Percentiles rank a stretch among this genome's conserved stretches.
These are phyloP conservation scores for Aegilops umbellulata DNA, from an alignment of 176 grass and related monocot species.

Conservation along the genomic window DNA sequence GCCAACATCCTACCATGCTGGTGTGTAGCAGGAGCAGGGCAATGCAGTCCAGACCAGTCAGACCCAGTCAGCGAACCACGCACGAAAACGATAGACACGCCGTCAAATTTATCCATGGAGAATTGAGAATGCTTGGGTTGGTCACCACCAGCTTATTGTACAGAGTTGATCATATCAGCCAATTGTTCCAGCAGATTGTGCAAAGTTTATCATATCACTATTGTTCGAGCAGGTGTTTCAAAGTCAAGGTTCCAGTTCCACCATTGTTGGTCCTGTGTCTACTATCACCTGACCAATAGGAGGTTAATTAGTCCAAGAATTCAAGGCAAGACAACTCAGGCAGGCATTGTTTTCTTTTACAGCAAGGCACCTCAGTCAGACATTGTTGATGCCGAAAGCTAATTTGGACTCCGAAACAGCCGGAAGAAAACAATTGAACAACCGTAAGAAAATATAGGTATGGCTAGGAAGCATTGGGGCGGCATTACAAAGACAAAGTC, in stretches of 20 bases:
- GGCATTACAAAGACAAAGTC: background rate
- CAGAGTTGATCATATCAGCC: background rate
- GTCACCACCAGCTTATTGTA: background rate
- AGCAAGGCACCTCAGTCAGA: background rate
- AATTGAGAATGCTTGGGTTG: too few relatives aligned
- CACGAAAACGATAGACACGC: too few relatives aligned
- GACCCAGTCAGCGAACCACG: too few relatives aligned
- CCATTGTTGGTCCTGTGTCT: background rate
- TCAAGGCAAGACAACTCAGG: background rate
- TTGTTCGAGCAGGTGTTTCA: background rate
- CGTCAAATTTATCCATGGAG: too few relatives aligned
- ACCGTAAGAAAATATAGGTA: background rate
- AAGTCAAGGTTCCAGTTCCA: background rate
- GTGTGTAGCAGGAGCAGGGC: too few relatives aligned
- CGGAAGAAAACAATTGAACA: background rate
- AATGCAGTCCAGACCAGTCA: too few relatives aligned
- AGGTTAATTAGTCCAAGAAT: background rate
- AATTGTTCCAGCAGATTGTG: background rate
- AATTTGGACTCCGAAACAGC: background rate
- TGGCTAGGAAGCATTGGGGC: background rate
- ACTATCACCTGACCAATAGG: background rate
- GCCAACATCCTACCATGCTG: too few relatives aligned
- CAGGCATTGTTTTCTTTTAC: background rate
- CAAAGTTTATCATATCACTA: background rate
- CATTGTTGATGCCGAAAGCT: background rate